Evolutionary conservation across 2,329 filamentous ascomycete genomes (phyloP).

Genomic region (Nigrograna mackinnonii): DNA sequence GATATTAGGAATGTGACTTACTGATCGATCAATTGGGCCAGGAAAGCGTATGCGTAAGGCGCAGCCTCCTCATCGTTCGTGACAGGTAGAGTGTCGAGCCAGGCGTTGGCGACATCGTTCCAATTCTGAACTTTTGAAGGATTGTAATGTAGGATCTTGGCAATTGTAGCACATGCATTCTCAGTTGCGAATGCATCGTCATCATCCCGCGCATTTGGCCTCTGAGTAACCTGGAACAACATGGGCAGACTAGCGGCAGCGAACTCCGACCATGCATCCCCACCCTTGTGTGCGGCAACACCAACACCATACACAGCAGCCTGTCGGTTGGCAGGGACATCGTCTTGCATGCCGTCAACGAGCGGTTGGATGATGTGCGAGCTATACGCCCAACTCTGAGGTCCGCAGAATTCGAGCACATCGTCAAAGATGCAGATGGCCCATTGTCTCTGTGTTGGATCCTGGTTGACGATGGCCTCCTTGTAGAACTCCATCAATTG

Average conservation of each 20-base stretch:
- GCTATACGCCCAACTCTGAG: conserved; percentile 84
- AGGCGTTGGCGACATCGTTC: conserved; percentile 77
- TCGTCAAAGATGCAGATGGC: conserved; percentile 99
- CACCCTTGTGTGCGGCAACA: conserved; percentile 91
- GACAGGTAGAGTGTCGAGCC: conserved; percentile 89
- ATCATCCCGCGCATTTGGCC: conserved; percentile 81
- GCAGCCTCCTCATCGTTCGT: conserved; percentile 96
- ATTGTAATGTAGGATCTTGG: conserved; percentile 95
- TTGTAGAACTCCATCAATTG: conserved; percentile 83
- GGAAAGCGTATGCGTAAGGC: conserved; percentile 91
- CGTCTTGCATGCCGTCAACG: conserved; percentile 81
- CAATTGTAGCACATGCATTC: conserved; percentile 94
- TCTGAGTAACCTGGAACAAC: conserved; percentile 82
- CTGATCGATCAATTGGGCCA: conserved; percentile 91
- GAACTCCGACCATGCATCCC: conserved; percentile 84
- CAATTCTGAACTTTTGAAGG: conserved; percentile 73
- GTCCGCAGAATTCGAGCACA: conserved; percentile 93
- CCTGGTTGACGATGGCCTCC: conserved; percentile 76
- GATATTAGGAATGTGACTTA: conserved; percentile 57
- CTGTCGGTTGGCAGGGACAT: conserved; percentile 89
- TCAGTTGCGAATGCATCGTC: conserved; percentile 97
- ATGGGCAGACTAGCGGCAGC: conserved; percentile 76
- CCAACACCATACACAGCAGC: conserved; percentile 95
- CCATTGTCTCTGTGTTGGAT: conserved; percentile 95
- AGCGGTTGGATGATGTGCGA: conserved; percentile 86